Evolutionary conservation across 2,329 filamentous ascomycete species (phyloP), one percentile per base, ranked within the genome.

Genomic region (Trichophyton rubrum): DNA sequence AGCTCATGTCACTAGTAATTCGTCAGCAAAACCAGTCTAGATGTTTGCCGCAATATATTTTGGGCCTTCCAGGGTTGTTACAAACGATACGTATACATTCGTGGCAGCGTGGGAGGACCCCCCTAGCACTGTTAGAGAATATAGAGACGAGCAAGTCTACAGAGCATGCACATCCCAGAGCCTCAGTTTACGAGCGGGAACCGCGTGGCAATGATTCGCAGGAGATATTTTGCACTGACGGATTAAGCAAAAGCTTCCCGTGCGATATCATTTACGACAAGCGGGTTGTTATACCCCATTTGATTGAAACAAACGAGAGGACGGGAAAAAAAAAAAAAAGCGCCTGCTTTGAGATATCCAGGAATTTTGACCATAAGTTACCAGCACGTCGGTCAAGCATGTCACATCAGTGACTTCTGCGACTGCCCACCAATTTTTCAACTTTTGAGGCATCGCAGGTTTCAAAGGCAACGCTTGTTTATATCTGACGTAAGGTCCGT

Each of bases 11-110:
- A 11, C 5, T 15, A 35, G 15, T 27, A 55, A 55, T 55, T 55
- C 49, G 49, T 55, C 49, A 55, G 49, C 49, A 55, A 27, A 55
- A 27, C 30, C 33, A 55, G 49, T n/a, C 49, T 55, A 35, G 49
- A 55, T 20, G 30, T 55, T 6, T 35, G 27, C 30, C 6, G 49
- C 20, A 24, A 49, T 24, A 49, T 27, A 49, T 49, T 11, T 49
- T 33, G 49, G 49, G 27, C 27, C n/a, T 33, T 13, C 15, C 5
- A 55, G 9, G 30, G 45, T 27, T 55, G 49, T 33, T 55, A 55
- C 49, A 35, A 1, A 35, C 11, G 30, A 35, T 35, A 27, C 24
- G 49, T 27, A 27, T 55, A 35, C 33, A 15, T 49, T 22, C 45
- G 1, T 11, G 20, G 45, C 20, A 49, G 22, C 45, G 3, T 20